A percentile compares a stretch with the other conserved stretches of the same genome.
These are phyloP conservation scores for Fusarium vanettenii DNA, from an alignment of 2,329 filamentous ascomycete species.

Conservation along the genomic window DNA sequence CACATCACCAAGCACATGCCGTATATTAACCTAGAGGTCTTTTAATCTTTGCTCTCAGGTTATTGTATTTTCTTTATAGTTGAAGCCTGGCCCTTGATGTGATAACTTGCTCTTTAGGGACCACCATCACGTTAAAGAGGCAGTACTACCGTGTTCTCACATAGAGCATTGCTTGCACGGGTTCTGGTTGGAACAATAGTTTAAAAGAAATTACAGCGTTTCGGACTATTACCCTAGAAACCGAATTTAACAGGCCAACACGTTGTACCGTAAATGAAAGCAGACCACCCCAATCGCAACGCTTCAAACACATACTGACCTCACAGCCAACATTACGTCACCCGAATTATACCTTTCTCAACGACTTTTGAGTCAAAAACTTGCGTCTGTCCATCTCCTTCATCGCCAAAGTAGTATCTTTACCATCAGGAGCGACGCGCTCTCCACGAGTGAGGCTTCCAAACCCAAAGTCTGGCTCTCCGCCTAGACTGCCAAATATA, in stretches of 20 bases:
- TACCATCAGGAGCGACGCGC: constrained; percentile 42
- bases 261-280: background rate
- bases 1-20: too few species aligned
- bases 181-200: background rate
- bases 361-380: constrained; percentile 36
- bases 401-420: constrained; percentile 33
- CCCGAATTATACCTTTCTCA: constrained; percentile 33
- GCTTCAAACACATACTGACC: background rate
- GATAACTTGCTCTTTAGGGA: background rate
- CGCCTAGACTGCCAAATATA: constrained; percentile 76
- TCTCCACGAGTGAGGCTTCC: constrained; percentile 57
- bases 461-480: constrained; percentile 72
- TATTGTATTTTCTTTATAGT: too few species aligned
- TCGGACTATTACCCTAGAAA: background rate
- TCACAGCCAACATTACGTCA: background rate
- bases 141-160: background rate
- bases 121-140: background rate
- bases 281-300: background rate
- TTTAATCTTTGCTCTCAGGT: too few species aligned
- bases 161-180: background rate
- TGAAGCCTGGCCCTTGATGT: too few species aligned
- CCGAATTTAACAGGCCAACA: background rate
- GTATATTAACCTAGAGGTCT: too few species aligned
- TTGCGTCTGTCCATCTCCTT: constrained; percentile 46
- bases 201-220: background rate